Percentiles rank a stretch among this genome's conserved stretches.
phyloP scores from a whole-genome alignment of 2,329 filamentous ascomycete genomes.

The Helminthosporium solani region DNA sequence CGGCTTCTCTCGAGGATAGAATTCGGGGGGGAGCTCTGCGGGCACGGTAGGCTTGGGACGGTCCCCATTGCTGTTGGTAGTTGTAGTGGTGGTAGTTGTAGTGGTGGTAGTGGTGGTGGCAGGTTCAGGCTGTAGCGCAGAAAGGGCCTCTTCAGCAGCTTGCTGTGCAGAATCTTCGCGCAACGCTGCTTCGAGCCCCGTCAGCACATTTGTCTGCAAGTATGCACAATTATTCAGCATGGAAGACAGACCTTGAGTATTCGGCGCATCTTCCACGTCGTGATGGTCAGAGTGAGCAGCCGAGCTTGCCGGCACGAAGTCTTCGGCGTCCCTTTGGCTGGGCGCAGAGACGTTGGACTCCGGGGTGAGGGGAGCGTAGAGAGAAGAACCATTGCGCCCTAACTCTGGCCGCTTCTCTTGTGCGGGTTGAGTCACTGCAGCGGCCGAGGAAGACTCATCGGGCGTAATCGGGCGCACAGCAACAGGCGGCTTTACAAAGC shows the following conservation, averaged over 20 bases:
- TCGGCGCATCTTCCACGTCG: slow-evolving; percentile 12
- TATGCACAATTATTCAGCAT: neutral
- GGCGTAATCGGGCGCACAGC: slow-evolving; percentile 30
- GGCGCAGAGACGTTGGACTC: slow-evolving; percentile 27
- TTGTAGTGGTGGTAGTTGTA: too few relatives aligned
- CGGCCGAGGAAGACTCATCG: slow-evolving; percentile 23
- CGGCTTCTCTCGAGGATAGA: slow-evolving; percentile 34
- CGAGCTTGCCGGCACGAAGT: slow-evolving; percentile 15
- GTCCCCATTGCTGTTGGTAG: slow-evolving; percentile 19
- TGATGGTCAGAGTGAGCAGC: slow-evolving; percentile 17
- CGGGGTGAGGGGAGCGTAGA: slow-evolving; percentile 28
- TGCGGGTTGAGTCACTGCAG: slow-evolving; percentile 15
- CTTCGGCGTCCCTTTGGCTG: slow-evolving; percentile 13
- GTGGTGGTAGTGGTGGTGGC: slow-evolving; percentile 7
- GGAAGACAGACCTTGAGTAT: slow-evolving; percentile 23
- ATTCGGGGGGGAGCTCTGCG: slow-evolving; percentile 38
- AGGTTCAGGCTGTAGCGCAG: slow-evolving; percentile 7
- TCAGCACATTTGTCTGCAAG: slow-evolving; percentile 2
- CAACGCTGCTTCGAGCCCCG: slow-evolving; percentile 1
- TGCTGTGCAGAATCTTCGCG: neutral
- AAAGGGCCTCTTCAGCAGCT: neutral
- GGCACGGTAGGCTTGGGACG: slow-evolving; percentile 24
- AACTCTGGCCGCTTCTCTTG: slow-evolving; percentile 14
- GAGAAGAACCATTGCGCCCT: slow-evolving; percentile 11
- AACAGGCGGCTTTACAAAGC: slow-evolving; percentile 31